These are phyloP conservation scores for Ceriops zippeliana DNA, from an alignment of 345 rosid species.

Conservation along the genomic window DNA sequence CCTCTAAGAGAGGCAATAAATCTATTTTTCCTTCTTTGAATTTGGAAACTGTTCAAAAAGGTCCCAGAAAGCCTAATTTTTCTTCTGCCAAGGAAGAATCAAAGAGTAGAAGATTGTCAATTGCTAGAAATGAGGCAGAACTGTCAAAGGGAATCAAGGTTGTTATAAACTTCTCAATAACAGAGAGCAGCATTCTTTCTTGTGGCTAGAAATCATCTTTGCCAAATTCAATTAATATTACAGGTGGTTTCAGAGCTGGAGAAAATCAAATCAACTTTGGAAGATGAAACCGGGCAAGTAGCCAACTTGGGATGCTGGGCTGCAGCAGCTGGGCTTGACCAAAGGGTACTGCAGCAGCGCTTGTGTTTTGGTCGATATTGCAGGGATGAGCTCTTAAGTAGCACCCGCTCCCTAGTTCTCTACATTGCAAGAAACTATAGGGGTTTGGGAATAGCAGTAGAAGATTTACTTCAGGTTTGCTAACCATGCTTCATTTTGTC, in stretches of 20 bases:
- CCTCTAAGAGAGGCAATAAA: slow-evolving; percentile 4
- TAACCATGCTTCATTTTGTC: background rate
- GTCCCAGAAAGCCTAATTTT: slow-evolving; percentile 16
- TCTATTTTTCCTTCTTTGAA: slow-evolving; percentile 18
- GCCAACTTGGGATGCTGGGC: slow-evolving; percentile 74
- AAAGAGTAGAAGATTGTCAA: slow-evolving; percentile 46
- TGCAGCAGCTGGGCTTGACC: slow-evolving; percentile 65
- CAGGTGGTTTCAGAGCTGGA: slow-evolving; percentile 67
- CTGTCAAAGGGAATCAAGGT: slow-evolving; percentile 76
- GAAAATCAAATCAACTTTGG: slow-evolving; percentile 52
- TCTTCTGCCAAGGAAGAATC: slow-evolving; percentile 32
- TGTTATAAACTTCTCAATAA: slow-evolving; percentile 20
- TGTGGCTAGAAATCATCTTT: slow-evolving; percentile 15
- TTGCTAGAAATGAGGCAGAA: slow-evolving; percentile 71
- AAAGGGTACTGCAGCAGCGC: slow-evolving; percentile 52
- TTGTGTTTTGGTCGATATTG: slow-evolving; percentile 74
- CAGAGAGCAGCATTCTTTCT: slow-evolving; percentile 8
- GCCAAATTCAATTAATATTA: slow-evolving; percentile 21
- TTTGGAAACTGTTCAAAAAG: slow-evolving; percentile 22
- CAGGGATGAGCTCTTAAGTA: slow-evolving; percentile 67
- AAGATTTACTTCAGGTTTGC: slow-evolving; percentile 74
- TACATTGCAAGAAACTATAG: slow-evolving; percentile 73
- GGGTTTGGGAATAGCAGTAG: slow-evolving; percentile 57
- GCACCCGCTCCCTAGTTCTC: slow-evolving; percentile 58
- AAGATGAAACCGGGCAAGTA: slow-evolving; percentile 55